Percentiles rank a stretch among this genome's conserved stretches.
Conservation (phyloP, 306 rosid genomes). For the Citrullus mucosospermus region DNA sequence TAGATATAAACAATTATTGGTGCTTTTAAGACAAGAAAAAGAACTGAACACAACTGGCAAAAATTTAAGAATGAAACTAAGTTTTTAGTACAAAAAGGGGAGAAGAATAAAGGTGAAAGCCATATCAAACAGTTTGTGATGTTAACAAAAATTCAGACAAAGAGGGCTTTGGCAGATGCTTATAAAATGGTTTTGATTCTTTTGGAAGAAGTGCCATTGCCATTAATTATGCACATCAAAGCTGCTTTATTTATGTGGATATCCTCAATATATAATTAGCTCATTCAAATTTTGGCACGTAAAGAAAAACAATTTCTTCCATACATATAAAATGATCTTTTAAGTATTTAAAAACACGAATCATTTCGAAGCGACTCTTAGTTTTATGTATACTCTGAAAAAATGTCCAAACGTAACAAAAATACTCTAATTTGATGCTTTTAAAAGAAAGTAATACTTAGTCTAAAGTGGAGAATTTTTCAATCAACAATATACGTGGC, state of each 20-base stretch:
- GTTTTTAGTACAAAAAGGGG: neutral
- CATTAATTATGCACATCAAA: neutral
- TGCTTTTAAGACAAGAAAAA: neutral
- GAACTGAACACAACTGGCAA: neutral
- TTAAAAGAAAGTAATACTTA: neutral
- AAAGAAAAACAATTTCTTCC: neutral
- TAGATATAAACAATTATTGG: neutral
- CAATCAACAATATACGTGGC: neutral
- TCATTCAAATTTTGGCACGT: neutral
- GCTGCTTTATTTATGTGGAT: slow-evolving; percentile 1
- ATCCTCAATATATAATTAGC: neutral
- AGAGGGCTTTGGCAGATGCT: neutral
- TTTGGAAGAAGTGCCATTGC: slow-evolving; percentile 1
- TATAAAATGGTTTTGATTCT: neutral
- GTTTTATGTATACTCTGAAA: too few species aligned
- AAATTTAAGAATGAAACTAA: neutral
- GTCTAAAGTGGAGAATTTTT: neutral
- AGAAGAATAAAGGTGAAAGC: slow-evolving; percentile 4
- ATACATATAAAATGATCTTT: too few species aligned
- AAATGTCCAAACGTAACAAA: neutral
- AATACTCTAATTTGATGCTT: neutral
- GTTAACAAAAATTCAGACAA: neutral
- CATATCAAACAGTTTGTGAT: neutral
- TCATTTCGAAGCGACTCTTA: too few species aligned
- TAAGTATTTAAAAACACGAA: too few species aligned